Evolutionary conservation across 2,329 filamentous ascomycete genomes (phyloP), one percentile per base, ranked within the genome.

Genomic region (Claviceps sp.): DNA sequence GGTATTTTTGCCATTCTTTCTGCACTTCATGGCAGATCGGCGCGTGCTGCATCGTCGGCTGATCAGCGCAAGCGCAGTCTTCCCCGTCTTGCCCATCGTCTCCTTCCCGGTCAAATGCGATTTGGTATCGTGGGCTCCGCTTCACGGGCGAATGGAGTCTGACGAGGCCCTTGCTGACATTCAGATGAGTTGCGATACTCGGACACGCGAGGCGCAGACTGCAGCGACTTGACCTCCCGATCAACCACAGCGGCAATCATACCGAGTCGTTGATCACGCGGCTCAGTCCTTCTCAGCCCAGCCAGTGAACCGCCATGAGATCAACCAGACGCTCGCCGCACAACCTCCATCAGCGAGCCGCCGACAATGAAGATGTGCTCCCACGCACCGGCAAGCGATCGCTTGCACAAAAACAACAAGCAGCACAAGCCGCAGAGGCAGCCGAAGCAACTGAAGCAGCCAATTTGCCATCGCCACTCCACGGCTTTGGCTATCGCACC

Each of bases 401-500:
- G 26, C 34, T 38, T 44, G 48, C 22, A 7, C 43, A 34, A 16
- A 16, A 46, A 16, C 43, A 45, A 30, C 43, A 45, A 30, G 43
- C 19, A 30, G 22, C 43, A 26, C 43, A 45, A 16, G 19, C 43
- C 3, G 24, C 43, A 10, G 11, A 40, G 22, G n/a, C 8, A 26
- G 40, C 48, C 13, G 38, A 40, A 1, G 14, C n/a, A 42, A 5
- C n/a, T 6, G 17, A 38, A 39, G 17, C 24, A 16, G 40, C 45
- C 4, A 47, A 41, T 19, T 37, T 45, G 8, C 10, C 39, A 37
- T 39, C 47, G 7, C 51, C 30, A 2, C 52, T 54, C 44, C 48
- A 50, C 22, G 51, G 50, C 26, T 52, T 50, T 30, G 54, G 51
- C 39, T 52, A 38, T 44, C 47, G 50, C 42, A 51, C 16, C 47